These are phyloP conservation scores for Danielozyma ontarioensis DNA, from an alignment of 805 yeast genomes.

Conservation along the genomic window DNA sequence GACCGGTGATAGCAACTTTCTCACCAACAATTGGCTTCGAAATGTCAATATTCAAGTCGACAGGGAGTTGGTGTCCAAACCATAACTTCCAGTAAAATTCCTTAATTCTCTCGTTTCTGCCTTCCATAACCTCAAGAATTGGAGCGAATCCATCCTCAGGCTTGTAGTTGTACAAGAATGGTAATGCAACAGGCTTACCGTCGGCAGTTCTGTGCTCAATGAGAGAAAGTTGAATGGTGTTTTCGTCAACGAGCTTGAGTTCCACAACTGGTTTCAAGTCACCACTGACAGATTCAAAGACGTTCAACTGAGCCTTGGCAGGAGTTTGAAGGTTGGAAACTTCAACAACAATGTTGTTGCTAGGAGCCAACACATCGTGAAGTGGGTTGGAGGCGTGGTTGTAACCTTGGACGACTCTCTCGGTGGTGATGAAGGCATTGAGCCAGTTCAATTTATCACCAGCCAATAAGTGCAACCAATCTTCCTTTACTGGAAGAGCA, in stretches of 20 bases:
- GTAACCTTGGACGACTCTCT: constrained; percentile 79
- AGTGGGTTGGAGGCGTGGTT: constrained; percentile 77
- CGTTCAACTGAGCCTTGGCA: constrained; percentile 54
- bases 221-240: constrained; percentile 62
- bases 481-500: constrained; percentile 23
- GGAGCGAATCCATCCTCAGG: constrained; percentile 95
- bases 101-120: constrained; percentile 89
- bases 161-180: constrained; percentile 71
- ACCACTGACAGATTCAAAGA: constrained; percentile 71
- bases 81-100: constrained; percentile 96
- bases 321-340: constrained; percentile 46
- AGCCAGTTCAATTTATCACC: constrained; percentile 83
- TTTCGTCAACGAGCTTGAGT: constrained; percentile 45
- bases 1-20: constrained; percentile 60
- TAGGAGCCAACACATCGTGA: constrained; percentile 75
- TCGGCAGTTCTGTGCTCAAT: constrained; percentile 88
- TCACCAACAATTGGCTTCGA: constrained; percentile 67
- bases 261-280: constrained; percentile 60
- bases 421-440: constrained; percentile 78
- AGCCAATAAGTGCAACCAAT: constrained; percentile 80
- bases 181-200: constrained; percentile 65
- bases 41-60: constrained; percentile 69
- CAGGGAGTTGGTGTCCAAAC: constrained; percentile 64
- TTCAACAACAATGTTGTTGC: constrained; percentile 53
- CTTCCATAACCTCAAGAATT: constrained; percentile 81